Evolutionary conservation across 2,329 filamentous ascomycete species (phyloP).

Genomic region (Penicillium sp.): DNA sequence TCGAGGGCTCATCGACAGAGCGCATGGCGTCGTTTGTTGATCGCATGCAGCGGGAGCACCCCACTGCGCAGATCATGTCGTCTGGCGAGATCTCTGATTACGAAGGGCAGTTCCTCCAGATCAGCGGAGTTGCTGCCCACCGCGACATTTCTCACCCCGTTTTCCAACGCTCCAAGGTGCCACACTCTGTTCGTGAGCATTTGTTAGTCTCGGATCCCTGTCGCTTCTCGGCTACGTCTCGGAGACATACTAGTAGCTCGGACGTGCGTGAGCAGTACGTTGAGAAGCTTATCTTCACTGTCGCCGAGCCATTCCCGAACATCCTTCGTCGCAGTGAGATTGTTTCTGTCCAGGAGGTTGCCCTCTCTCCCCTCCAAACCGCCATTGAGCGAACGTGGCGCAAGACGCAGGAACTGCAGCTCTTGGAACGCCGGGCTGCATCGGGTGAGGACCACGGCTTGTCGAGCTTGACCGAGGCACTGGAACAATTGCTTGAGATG

Average conservation of each 20-base stretch:
- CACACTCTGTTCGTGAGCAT: slow-evolving; percentile 79
- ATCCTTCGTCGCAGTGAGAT: slow-evolving; percentile 86
- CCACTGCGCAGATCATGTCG: slow-evolving; percentile 73
- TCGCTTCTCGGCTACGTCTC: slow-evolving; percentile 70
- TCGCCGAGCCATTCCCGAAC: slow-evolving; percentile 82
- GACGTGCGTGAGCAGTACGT: slow-evolving; percentile 67
- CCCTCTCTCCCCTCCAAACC: slow-evolving; percentile 73
- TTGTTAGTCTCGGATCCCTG: slow-evolving; percentile 73
- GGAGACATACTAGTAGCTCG: slow-evolving; percentile 63
- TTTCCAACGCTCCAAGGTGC: slow-evolving; percentile 81
- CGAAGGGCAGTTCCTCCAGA: slow-evolving; percentile 84
- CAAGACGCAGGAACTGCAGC: slow-evolving; percentile 79
- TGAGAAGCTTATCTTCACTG: slow-evolving; percentile 79
- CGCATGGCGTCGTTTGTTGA: slow-evolving; percentile 78
- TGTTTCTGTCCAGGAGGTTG: slow-evolving; percentile 60
- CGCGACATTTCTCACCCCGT: slow-evolving; percentile 77
- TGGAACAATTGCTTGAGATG: slow-evolving; percentile 73
- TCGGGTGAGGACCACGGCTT: slow-evolving; percentile 69
- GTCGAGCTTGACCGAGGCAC: slow-evolving; percentile 66
- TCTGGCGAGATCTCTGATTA: slow-evolving; percentile 68
- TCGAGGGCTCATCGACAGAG: slow-evolving; percentile 75
- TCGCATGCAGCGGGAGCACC: slow-evolving; percentile 86
- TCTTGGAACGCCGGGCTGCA: slow-evolving; percentile 67
- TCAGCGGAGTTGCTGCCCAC: slow-evolving; percentile 75
- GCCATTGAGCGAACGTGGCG: slow-evolving; percentile 83